Evolutionary conservation across 257 asterid species (phyloP).

Genomic region (Scutellaria baicalensis): DNA sequence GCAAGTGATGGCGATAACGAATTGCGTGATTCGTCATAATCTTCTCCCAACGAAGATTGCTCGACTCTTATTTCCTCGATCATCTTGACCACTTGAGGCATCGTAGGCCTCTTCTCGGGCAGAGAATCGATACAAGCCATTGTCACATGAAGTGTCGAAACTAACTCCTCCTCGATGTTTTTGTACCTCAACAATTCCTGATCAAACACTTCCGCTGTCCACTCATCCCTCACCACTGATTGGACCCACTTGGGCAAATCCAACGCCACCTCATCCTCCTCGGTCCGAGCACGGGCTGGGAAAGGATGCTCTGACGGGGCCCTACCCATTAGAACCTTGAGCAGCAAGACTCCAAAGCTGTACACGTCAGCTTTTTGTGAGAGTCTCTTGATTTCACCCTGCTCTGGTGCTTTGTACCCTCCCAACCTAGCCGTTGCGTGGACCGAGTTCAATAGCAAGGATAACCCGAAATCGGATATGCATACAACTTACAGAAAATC

Average conservation of each 20-base stretch:
- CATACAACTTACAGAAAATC: too few species aligned
- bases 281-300: slow-evolving; percentile 27
- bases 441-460: slow-evolving; percentile 60
- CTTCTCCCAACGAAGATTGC: slow-evolving; percentile 81
- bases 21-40: slow-evolving; percentile 72
- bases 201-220: slow-evolving; percentile 96
- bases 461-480: slow-evolving; percentile 76
- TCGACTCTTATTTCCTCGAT: slow-evolving; percentile 83
- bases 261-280: slow-evolving; percentile 32
- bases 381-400: slow-evolving; percentile 53
- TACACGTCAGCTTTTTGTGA: slow-evolving; percentile 81
- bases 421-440: slow-evolving; percentile 83
- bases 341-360: slow-evolving; percentile 71
- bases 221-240: slow-evolving; percentile 84
- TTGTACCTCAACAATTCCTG: slow-evolving; percentile 80
- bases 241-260: slow-evolving; percentile 85
- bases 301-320: slow-evolving; percentile 42
- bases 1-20: slow-evolving; percentile 76
- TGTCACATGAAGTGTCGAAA: slow-evolving; percentile 71
- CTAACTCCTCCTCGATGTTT: slow-evolving; percentile 87
- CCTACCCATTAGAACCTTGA: slow-evolving; percentile 66
- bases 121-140: slow-evolving; percentile 66
- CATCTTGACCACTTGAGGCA: slow-evolving; percentile 64
- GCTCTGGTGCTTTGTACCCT: slow-evolving; percentile 87
- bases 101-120: slow-evolving; percentile 83